These are phyloP conservation scores for Didymella pinodella DNA, from an alignment of 2,329 filamentous ascomycete genomes.

Conservation along the genomic window DNA sequence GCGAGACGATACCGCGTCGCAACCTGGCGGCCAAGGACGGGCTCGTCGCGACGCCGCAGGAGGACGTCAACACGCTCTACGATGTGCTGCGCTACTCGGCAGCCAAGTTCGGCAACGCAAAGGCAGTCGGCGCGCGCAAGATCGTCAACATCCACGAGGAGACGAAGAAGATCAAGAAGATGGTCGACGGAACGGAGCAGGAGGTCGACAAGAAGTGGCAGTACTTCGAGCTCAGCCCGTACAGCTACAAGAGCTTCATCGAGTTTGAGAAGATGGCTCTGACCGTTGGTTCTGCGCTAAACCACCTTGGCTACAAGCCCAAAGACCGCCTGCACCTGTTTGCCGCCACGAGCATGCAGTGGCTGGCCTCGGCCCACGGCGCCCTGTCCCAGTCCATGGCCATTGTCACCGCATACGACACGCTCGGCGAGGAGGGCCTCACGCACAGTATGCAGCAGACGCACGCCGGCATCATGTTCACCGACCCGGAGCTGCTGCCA, in stretches of 20 bases:
- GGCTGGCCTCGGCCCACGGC: conserved; percentile 83
- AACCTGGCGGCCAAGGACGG: conserved; percentile 75
- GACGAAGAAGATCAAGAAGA: conserved; percentile 88
- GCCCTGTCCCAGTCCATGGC: conserved; percentile 84
- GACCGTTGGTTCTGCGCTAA: conserved; percentile 75
- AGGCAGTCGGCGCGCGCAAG: conserved; percentile 70
- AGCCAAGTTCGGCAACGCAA: conserved; percentile 61
- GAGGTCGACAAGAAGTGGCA: conserved; percentile 92
- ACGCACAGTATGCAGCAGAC: conserved; percentile 87
- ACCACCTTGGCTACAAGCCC: conserved; percentile 74
- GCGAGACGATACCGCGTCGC: conserved; percentile 85
- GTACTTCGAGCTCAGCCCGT: conserved; percentile 83
- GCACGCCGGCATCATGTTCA: conserved; percentile 81
- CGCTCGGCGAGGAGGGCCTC: conserved; percentile 82
- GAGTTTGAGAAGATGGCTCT: conserved; percentile 77
- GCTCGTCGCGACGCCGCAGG: conserved; percentile 70
- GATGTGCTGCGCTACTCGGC: conserved; percentile 78
- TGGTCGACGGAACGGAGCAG: conserved; percentile 78
- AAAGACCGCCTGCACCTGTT: conserved; percentile 80
- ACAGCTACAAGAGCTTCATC: conserved; percentile 77
- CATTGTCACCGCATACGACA: conserved; percentile 95
- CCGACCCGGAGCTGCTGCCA: conserved; percentile 77
- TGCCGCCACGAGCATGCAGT: conserved; percentile 80
- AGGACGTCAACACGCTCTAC: conserved; percentile 78
- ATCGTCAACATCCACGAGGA: conserved; percentile 81